These are phyloP conservation scores for Termitomyces sp. DNA, from an alignment of 768 basidiomycete species.

Conservation along the genomic window DNA sequence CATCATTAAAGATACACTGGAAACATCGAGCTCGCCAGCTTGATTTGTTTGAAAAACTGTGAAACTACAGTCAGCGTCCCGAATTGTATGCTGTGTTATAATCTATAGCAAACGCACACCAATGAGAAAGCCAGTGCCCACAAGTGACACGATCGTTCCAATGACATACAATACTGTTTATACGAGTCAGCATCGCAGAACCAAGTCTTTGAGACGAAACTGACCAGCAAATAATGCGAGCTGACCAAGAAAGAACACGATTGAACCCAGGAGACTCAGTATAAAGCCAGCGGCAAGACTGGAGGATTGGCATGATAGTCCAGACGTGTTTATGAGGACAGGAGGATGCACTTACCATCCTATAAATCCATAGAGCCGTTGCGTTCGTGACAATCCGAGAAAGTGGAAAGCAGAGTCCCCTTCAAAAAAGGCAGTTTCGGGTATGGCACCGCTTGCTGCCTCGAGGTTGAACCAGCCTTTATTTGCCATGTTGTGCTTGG, in stretches of 20 bases:
- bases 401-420: conserved; percentile 84
- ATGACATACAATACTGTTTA: conserved; percentile 70
- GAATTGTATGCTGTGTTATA: not conserved
- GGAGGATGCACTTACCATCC: conserved; percentile 53
- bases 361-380: conserved; percentile 81
- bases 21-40: conserved; percentile 46
- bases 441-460: conserved; percentile 50
- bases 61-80: conserved; percentile 3
- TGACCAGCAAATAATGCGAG: conserved; percentile 68
- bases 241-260: conserved; percentile 70
- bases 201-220: conserved; percentile 19
- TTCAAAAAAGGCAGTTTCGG: conserved; percentile 82
- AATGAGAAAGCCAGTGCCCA: conserved; percentile 88
- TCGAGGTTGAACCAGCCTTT: conserved; percentile 90
- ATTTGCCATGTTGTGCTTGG: conserved; percentile 33
- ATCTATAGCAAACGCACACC: conserved; percentile 53
- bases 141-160: conserved; percentile 75
- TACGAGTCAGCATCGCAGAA: not conserved
- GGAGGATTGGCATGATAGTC: not conserved
- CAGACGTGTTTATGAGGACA: not conserved
- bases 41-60: conserved; percentile 75
- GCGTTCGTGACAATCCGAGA: conserved; percentile 71
- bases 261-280: conserved; percentile 72
- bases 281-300: conserved; percentile 75
- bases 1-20: not conserved